Evolutionary conservation across 768 basidiomycete genomes (phyloP), one percentile per base, ranked within the genome.

Genomic region (Suillus lakei): DNA sequence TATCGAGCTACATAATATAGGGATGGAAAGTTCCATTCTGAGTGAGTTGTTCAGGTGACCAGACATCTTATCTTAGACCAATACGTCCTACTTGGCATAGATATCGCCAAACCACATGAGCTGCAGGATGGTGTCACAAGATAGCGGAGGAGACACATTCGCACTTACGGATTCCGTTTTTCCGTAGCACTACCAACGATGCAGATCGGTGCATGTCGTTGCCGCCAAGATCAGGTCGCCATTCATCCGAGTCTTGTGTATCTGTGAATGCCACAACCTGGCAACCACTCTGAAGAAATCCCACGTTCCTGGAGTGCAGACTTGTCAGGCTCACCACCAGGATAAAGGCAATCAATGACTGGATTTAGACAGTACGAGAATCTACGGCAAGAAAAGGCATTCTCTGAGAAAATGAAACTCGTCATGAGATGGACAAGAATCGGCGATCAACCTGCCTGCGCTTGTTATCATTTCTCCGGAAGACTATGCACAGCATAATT

Each of bases 401-500:
- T 78, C 66, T 73, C 74, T 76, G 72, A 80, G 78, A 76, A 64
- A 64, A 70, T 53, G 64, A 67, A 74, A 70, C 70, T 64, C 68
- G 67, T 66, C 69, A 76, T 71, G 67, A 69, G 68, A 71, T 69
- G 67, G 68, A 67, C 58, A 64, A 66, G 72, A 73, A 68, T 77
- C 73, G 66, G 68, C 66, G 65, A 68, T 77, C 70, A 77, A 81
- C 80, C 80, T 80, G 80, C 79, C 80, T 80, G 72, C 72, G 69
- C 71, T 68, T 70, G 65, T 55, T 63, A 70, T 73, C 66, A 10
- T 59, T 63, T 63, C 28, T 63, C 75, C 73, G 75, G 74, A 60
- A 72, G 60, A 67, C 41, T 65, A 71, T 70, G 76, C 78, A 73
- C 76, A 77, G 68, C 68, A 76, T 70, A 44, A 58, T 41, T 69